A percentile compares a stretch with the other conserved stretches of the same genome.
phyloP scores from a whole-genome alignment of 1,284 basidiomycete genomes.

The Cutaneotrichosporon sp. region DNA sequence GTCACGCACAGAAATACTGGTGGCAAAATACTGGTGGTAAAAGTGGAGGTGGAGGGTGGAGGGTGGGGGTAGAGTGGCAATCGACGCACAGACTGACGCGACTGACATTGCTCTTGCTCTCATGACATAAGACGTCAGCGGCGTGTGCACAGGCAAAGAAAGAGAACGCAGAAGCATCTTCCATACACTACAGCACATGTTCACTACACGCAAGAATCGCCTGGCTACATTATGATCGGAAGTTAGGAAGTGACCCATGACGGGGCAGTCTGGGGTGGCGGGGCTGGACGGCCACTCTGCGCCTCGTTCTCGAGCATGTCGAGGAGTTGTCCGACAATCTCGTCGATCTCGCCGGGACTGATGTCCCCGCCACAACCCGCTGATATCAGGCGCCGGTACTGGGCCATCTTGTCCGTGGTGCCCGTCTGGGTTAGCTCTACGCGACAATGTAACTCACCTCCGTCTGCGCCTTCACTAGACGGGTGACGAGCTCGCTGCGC shows the following conservation, averaged over 20 bases:
- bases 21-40: background rate
- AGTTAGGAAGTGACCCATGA: slow-evolving; percentile 2
- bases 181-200: slow-evolving; percentile 10
- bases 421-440: slow-evolving; percentile 55
- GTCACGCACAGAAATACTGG: background rate
- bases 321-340: slow-evolving; percentile 69
- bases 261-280: background rate
- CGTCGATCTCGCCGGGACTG: slow-evolving; percentile 77
- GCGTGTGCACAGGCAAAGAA: background rate
- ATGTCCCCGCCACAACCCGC: slow-evolving; percentile 80
- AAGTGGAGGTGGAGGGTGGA: slow-evolving; percentile 3
- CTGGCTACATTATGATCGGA: slow-evolving; percentile 2
- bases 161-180: background rate
- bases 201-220: background rate
- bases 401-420: slow-evolving; percentile 78
- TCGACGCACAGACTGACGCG: slow-evolving; percentile 10
- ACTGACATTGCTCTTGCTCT: slow-evolving; percentile 3
- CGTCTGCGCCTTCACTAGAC: slow-evolving; percentile 74
- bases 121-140: background rate
- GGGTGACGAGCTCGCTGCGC: slow-evolving; percentile 68
- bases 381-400: slow-evolving; percentile 80
- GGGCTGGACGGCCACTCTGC: slow-evolving; percentile 8
- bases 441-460: slow-evolving; percentile 58
- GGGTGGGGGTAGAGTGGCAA: background rate
- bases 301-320: slow-evolving; percentile 35